Conservation (phyloP, 495 filamentous ascomycete species). For the Lasiosphaeria ovina region DNA sequence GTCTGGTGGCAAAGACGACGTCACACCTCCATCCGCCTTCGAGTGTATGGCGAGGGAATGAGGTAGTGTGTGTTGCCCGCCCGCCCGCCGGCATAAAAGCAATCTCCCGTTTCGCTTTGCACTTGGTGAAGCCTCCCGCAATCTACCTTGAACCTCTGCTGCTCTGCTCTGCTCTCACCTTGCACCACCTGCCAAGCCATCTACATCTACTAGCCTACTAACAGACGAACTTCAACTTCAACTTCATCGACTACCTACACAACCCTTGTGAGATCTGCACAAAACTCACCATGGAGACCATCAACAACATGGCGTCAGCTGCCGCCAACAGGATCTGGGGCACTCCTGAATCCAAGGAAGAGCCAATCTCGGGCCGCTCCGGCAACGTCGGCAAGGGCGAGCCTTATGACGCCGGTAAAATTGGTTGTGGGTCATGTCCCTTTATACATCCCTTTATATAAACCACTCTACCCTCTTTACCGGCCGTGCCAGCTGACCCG, state of each 20-base stretch:
- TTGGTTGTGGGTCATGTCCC: conserved; percentile 34
- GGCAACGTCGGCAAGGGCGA: conserved; percentile 54
- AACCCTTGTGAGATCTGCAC: too few relatives aligned
- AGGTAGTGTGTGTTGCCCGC: neutral
- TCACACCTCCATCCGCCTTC: conserved; percentile 16
- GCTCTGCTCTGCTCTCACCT: too few relatives aligned
- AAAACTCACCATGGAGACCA: conserved; percentile 48
- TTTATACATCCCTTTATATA: neutral
- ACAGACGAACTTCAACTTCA: too few relatives aligned
- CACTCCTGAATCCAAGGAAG: conserved; percentile 36
- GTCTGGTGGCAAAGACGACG: conserved; percentile 18
- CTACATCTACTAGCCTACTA: too few relatives aligned
- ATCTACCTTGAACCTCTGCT: too few relatives aligned
- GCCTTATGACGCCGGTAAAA: conserved; percentile 59
- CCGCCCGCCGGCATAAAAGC: neutral
- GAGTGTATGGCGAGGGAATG: neutral
- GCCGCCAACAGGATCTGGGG: conserved; percentile 54
- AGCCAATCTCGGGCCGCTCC: conserved; percentile 52
- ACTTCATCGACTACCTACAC: too few relatives aligned
- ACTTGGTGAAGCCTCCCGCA: too few relatives aligned
- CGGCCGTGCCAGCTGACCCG: too few relatives aligned
- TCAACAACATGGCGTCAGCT: conserved; percentile 46
- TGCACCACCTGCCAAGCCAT: too few relatives aligned
- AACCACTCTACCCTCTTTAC: too few relatives aligned
- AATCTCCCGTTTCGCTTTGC: neutral